Evolutionary conservation across 805 yeast species (phyloP), one percentile per base, ranked within the genome.

Genomic region (Metschnikowia bowlesiae): DNA sequence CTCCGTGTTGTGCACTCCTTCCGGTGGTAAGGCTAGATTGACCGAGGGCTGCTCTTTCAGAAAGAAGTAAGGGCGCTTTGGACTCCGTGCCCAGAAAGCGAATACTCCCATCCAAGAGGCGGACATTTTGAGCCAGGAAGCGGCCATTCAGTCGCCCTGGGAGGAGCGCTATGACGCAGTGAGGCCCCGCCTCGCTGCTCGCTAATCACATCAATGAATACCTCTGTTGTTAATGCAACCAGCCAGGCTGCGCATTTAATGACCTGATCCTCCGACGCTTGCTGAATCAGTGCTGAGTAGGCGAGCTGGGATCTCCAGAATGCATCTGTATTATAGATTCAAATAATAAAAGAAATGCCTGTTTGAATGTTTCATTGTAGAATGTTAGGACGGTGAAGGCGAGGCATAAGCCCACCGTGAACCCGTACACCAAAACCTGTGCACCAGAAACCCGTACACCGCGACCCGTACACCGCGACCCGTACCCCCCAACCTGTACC

Each of bases 41-140:
- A 90, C 98, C 67, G 99, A 95, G 82, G 99, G 99, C 78, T 88
- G 96, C 74, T 94, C 99, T 69, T 94, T 90, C 94, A 90, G 98
- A 87, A 89, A 89, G 81, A 94, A 92, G 89, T 92, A 89, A 86
- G 16, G 6, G 36, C 16, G 7, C 13, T 1, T 10, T 11, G 13
- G 34, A 8, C 18, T 9, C 2, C 3, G 8, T 10, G 0, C 38
- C 38, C 22, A 39, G 22, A n/a, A 39, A 28, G 41, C 16, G 18
- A 29, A 32, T 1, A 32, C 35, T 32, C 7, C 35, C n/a, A 32
- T 4, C n/a, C 32, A 30, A 22, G 5, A 22, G 22, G 4, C 22
- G 22, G 22, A 22, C 22, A 22, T 5, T 3, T 22, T 22, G 22
- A 4, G 22, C 22, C 22, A 22, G 5, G 22, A 4, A 22, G 22